Conservation (phyloP, 257 asterid genomes). For the Echites panduratus region DNA sequence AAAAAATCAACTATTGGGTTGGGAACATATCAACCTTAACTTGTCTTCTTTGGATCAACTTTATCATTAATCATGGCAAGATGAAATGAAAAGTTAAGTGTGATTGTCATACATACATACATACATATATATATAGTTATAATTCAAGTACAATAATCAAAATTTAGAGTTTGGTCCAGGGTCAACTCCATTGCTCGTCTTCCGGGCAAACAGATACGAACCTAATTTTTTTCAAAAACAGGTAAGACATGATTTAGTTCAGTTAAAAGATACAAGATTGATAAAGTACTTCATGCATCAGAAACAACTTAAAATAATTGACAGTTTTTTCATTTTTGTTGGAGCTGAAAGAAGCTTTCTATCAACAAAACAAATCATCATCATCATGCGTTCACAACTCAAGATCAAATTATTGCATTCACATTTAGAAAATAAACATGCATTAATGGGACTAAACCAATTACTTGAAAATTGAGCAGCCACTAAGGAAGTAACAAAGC, state of each 20-base stretch:
- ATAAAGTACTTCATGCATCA: background rate
- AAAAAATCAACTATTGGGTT: background rate
- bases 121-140: background rate
- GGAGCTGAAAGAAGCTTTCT: background rate
- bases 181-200: background rate
- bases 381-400: background rate
- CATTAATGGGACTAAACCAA: background rate
- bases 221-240: background rate
- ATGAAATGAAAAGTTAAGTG: background rate
- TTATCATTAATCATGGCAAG: background rate
- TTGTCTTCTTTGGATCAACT: background rate
- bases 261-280: background rate
- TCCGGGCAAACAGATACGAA: background rate
- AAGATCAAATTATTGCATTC: background rate
- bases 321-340: background rate
- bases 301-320: background rate
- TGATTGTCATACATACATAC: too few relatives aligned
- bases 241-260: background rate
- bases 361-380: background rate
- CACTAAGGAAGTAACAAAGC: background rate
- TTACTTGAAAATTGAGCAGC: background rate
- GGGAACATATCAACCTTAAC: background rate
- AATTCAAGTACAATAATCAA: background rate
- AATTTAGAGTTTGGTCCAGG: background rate
- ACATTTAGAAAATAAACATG: slow-evolving; percentile 3